These are phyloP conservation scores for Vitis riparia DNA, from an alignment of 164 flowering plant genomes.

Conservation along the genomic window DNA sequence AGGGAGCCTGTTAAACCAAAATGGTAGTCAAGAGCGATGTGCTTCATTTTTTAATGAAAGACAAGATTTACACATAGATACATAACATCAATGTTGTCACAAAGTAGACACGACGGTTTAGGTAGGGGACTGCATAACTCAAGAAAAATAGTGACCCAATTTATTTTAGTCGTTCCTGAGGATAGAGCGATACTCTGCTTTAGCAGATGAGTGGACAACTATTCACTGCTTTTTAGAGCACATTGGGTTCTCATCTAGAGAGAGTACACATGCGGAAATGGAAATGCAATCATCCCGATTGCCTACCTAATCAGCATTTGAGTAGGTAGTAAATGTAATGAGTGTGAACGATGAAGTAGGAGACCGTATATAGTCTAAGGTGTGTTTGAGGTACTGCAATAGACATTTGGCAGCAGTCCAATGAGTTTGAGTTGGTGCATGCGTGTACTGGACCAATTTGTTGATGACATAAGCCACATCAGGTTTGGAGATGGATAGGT, in stretches of 20 bases:
- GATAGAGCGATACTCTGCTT: no score
- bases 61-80: no score
- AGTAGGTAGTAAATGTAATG: not conserved
- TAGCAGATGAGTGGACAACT: not conserved
- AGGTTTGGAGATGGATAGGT: not conserved
- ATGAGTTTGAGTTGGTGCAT: not conserved
- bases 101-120: not conserved
- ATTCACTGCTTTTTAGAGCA: not conserved
- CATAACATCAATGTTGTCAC: no score
- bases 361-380: not conserved
- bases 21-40: no score
- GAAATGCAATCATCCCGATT: not conserved
- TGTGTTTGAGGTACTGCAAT: not conserved
- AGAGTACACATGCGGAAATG: not conserved
- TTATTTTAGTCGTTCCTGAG: not conserved
- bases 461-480: not conserved
- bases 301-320: conserved; percentile 1
- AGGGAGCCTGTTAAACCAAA: no score
- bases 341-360: not conserved
- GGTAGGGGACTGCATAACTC: not conserved
- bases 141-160: not conserved
- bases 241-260: not conserved
- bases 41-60: no score
- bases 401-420: not conserved
- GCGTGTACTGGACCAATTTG: not conserved